Percentiles rank a stretch among this genome's conserved stretches.
Conservation (phyloP, 2,329 filamentous ascomycete species). For the Alternaria consortialis region DNA sequence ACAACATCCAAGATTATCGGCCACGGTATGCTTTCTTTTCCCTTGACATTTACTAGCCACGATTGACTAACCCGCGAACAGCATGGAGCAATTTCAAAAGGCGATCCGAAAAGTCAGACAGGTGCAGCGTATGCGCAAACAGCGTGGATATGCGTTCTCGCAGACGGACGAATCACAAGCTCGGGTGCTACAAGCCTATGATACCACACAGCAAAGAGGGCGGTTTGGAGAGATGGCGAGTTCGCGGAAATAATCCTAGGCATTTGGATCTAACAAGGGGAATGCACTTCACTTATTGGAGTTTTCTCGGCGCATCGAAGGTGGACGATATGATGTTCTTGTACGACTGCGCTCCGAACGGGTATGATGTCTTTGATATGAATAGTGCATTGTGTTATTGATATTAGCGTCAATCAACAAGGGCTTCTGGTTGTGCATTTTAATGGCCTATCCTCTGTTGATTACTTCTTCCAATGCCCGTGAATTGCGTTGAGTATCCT, state of each 20-base stretch:
- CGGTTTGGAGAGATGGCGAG: constrained; percentile 94
- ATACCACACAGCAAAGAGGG: constrained; percentile 91
- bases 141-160: constrained; percentile 97
- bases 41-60: background rate
- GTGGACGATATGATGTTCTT: background rate
- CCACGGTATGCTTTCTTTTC: constrained; percentile 72
- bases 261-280: background rate
- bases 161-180: constrained; percentile 97
- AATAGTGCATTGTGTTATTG: constrained; percentile 13
- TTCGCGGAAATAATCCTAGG: constrained; percentile 49
- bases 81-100: constrained; percentile 99
- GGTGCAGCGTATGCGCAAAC: constrained; percentile 98
- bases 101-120: constrained; percentile 98
- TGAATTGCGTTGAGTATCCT: background rate
- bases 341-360: constrained; percentile 2
- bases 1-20: constrained; percentile 98
- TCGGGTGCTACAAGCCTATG: constrained; percentile 93
- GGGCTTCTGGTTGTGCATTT: background rate
- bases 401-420: constrained; percentile 8
- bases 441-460: background rate
- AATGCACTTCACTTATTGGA: constrained; percentile 1
- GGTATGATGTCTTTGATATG: constrained; percentile 11
- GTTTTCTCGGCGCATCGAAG: constrained; percentile 11
- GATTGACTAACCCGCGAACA: constrained; percentile 47
- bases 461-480: background rate